These are phyloP conservation scores for Thermomucor indicae-seudaticae DNA, from an alignment of 371 early-diverging fungal genomes.

Conservation along the genomic window DNA sequence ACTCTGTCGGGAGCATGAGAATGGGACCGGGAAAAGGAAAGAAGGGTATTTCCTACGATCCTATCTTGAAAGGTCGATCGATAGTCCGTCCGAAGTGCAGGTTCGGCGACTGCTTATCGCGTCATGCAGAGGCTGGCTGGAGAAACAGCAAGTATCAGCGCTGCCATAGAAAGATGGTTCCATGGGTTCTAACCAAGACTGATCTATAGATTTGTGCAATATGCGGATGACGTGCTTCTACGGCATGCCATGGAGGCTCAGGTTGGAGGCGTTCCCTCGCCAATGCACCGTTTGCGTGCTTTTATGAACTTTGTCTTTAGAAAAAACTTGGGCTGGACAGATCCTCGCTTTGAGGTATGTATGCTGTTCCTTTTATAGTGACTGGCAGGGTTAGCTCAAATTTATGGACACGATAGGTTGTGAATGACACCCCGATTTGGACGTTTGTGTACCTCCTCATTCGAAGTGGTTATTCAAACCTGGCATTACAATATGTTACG, in stretches of 20 bases:
- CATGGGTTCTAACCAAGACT: neutral
- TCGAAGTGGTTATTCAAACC: constrained; percentile 63
- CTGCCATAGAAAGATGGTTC: neutral
- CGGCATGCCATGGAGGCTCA: constrained; percentile 54
- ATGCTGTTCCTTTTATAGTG: neutral
- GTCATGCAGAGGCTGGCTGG: constrained; percentile 8
- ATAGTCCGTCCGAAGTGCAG: too few species aligned
- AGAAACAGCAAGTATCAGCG: constrained; percentile 17
- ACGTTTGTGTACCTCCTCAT: constrained; percentile 76
- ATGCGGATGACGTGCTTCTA: neutral
- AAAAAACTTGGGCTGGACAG: constrained; percentile 45
- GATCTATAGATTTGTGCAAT: neutral
- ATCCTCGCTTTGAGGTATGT: constrained; percentile 48
- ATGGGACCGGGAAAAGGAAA: neutral
- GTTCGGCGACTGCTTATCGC: constrained; percentile 6
- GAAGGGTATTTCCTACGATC: neutral
- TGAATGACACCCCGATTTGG: constrained; percentile 74
- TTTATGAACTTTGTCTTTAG: constrained; percentile 61
- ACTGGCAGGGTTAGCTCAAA: neutral
- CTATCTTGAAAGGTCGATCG: too few species aligned
- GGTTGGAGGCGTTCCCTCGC: constrained; percentile 70
- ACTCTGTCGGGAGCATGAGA: constrained; percentile 2
- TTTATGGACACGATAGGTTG: constrained; percentile 34
- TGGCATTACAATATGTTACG: constrained; percentile 63
- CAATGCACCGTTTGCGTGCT: constrained; percentile 60